A percentile compares a stretch with the other conserved stretches of the same genome.
Evolutionary conservation across 2,329 filamentous ascomycete genomes (phyloP).

Genomic region (Coniella vitis): DNA sequence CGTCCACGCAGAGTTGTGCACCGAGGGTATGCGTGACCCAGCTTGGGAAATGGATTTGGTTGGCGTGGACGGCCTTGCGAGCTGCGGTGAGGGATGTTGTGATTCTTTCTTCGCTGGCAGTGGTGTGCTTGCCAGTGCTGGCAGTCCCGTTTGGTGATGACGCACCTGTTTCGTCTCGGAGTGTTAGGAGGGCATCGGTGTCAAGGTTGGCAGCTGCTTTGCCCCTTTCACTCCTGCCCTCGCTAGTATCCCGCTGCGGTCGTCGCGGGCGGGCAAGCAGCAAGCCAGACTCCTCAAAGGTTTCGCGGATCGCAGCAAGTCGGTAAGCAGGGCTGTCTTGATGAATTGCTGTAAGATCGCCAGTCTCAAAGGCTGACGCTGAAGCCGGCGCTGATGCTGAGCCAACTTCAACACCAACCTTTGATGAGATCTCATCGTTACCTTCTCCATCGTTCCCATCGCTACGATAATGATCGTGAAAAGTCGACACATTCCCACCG

Average conservation of each 20-base stretch:
- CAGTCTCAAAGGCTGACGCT: conserved; percentile 44
- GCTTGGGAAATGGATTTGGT: conserved; percentile 56
- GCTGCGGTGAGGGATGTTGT: conserved; percentile 49
- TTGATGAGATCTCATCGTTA: too few relatives aligned
- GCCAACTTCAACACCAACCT: too few relatives aligned
- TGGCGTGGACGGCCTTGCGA: conserved; percentile 61
- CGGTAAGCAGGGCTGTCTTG: conserved; percentile 67
- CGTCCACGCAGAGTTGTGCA: conserved; percentile 33
- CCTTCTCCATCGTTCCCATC: too few relatives aligned
- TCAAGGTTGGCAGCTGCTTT: conserved; percentile 56
- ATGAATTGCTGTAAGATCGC: conserved; percentile 51
- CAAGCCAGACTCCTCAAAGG: conserved; percentile 92
- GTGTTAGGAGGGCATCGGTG: conserved; percentile 30
- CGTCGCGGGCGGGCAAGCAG: conserved; percentile 53
- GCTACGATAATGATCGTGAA: conserved; percentile 51
- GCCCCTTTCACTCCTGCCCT: too few relatives aligned
- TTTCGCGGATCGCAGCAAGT: conserved; percentile 80
- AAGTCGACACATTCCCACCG: conserved; percentile 72
- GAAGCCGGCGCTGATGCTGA: too few relatives aligned
- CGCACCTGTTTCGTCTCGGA: too few relatives aligned
- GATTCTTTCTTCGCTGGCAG: too few relatives aligned
- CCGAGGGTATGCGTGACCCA: conserved; percentile 43
- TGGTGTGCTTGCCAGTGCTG: too few relatives aligned
- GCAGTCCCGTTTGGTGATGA: too few relatives aligned
- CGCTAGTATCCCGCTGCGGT: background rate